These are phyloP conservation scores for Chalciporus piperatus DNA, from an alignment of 768 basidiomycete genomes.

Conservation along the genomic window DNA sequence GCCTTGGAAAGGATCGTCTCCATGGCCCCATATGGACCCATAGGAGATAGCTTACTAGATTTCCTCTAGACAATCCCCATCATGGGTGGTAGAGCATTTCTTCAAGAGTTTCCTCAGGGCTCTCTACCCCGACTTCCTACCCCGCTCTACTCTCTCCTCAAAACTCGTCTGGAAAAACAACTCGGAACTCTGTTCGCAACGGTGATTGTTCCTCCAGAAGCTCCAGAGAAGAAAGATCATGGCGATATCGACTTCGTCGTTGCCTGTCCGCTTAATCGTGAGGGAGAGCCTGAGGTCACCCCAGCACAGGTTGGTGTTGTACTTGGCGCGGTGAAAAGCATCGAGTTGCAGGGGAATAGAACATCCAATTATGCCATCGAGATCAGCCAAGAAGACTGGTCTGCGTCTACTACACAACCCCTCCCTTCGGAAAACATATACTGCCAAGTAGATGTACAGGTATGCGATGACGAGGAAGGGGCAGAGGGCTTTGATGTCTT, in stretches of 20 bases:
- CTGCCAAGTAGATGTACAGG: constrained; percentile 62
- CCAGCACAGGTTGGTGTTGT: constrained; percentile 36
- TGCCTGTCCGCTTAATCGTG: constrained; percentile 35
- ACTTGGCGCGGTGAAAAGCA: constrained; percentile 48
- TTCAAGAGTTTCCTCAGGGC: constrained; percentile 37
- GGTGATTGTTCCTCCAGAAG: constrained; percentile 58
- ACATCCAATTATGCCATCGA: constrained; percentile 65
- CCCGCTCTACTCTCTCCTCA: constrained; percentile 48
- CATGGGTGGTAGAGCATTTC: constrained; percentile 77
- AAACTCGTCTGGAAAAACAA: constrained; percentile 40
- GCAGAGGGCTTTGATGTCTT: constrained; percentile 53
- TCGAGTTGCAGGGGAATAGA: constrained; percentile 48
- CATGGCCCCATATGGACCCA: background rate
- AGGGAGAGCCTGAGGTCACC: constrained; percentile 27
- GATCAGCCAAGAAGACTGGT: constrained; percentile 41
- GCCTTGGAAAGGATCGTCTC: constrained; percentile 14
- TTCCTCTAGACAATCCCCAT: background rate
- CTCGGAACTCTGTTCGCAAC: constrained; percentile 46
- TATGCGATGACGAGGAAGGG: constrained; percentile 50
- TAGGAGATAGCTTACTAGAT: background rate
- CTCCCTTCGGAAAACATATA: constrained; percentile 17
- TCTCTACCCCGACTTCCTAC: constrained; percentile 65
- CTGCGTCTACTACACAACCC: constrained; percentile 3
- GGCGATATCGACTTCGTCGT: constrained; percentile 74
- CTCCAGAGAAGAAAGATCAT: constrained; percentile 61